Conservation (phyloP, 2,329 filamentous ascomycete genomes). For the Didymella arachidicola region DNA sequence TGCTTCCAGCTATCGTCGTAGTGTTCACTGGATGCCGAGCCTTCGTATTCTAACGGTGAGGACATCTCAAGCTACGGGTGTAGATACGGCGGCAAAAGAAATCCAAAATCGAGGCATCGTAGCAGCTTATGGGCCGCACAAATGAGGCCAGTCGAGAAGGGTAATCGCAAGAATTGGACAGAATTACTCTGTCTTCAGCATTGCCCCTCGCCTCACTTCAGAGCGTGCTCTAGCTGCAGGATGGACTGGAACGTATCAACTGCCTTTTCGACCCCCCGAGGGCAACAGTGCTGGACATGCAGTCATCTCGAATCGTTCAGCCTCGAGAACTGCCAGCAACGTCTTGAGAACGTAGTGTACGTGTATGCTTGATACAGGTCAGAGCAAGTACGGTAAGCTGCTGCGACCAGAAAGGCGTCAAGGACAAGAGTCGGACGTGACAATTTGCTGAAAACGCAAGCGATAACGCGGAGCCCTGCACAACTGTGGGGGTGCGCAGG, state of each 20-base stretch:
- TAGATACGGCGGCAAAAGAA: background rate
- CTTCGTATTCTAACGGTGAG: background rate
- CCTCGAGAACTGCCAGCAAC: background rate
- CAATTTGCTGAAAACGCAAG: background rate
- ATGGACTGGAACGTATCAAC: background rate
- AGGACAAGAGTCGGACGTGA: background rate
- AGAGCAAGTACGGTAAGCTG: background rate
- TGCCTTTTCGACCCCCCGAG: background rate
- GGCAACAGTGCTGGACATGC: background rate
- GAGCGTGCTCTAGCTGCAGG: background rate
- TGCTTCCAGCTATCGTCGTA: background rate
- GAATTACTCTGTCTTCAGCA: background rate
- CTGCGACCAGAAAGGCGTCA: background rate
- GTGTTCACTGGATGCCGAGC: background rate
- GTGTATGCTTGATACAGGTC: background rate
- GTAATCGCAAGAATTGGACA: background rate
- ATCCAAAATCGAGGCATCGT: background rate
- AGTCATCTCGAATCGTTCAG: background rate
- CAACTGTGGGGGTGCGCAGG: background rate
- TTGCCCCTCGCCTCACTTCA: background rate
- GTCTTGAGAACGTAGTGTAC: background rate
- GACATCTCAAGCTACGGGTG: background rate
- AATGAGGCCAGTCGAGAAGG: background rate
- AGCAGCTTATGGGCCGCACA: background rate
- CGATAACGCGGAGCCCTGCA: background rate